These are phyloP conservation scores for Puya raimondii DNA, from an alignment of 176 grass and related monocot genomes.

Conservation along the genomic window DNA sequence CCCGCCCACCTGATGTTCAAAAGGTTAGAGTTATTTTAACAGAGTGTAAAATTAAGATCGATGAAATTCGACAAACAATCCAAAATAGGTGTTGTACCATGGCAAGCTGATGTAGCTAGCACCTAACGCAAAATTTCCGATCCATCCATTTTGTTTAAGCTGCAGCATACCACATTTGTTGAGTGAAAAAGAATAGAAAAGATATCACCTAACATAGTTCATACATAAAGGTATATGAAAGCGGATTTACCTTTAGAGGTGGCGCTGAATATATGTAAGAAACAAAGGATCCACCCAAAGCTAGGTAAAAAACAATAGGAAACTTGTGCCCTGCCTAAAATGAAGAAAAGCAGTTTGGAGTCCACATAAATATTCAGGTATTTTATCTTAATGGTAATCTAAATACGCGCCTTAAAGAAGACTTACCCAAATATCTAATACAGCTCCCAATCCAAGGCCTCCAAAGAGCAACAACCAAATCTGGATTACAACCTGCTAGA, in stretches of 20 bases:
- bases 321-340: slow-evolving; percentile 87
- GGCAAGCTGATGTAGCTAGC: slow-evolving; percentile 28
- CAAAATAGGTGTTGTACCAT: slow-evolving; percentile 2
- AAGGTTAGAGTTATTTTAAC: background rate
- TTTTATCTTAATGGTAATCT: background rate
- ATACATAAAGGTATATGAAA: background rate
- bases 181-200: background rate
- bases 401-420: slow-evolving; percentile 8
- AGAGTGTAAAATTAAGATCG: background rate
- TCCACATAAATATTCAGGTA: slow-evolving; percentile 21
- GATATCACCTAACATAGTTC: background rate
- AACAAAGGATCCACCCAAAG: slow-evolving; percentile 26
- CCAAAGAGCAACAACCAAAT: slow-evolving; percentile 81
- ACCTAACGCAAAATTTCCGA: slow-evolving; percentile 30
- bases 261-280: slow-evolving; percentile 32
- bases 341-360: slow-evolving; percentile 5
- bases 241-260: slow-evolving; percentile 15
- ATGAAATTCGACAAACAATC: background rate
- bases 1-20: slow-evolving; percentile 18
- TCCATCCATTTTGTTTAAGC: slow-evolving; percentile 59
- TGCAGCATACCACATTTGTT: slow-evolving; percentile 20
- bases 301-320: slow-evolving; percentile 43
- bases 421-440: slow-evolving; percentile 95
- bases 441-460: slow-evolving; percentile 79
- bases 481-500: slow-evolving; percentile 84